These are phyloP conservation scores for Exsudoporus floridanus DNA, from an alignment of 1,284 basidiomycete species.

Conservation along the genomic window DNA sequence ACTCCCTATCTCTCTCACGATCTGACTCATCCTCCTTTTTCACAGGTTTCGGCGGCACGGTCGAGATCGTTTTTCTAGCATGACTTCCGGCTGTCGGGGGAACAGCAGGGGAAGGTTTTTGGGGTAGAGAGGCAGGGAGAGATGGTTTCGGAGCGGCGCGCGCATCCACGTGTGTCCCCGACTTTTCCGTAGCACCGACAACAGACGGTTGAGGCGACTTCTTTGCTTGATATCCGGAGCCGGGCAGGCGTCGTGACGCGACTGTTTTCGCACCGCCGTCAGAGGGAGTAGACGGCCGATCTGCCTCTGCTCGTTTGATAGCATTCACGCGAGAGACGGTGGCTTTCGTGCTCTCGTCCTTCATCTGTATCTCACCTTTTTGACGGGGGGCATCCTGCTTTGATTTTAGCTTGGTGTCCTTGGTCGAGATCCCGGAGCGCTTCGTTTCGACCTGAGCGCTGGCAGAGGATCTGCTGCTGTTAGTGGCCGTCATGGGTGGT, in stretches of 20 bases:
- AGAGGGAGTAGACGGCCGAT: slow-evolving; percentile 17
- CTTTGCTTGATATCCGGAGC: slow-evolving; percentile 46
- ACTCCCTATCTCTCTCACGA: slow-evolving; percentile 28
- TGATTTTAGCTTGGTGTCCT: slow-evolving; percentile 45
- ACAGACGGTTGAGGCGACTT: slow-evolving; percentile 26
- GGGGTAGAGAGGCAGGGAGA: slow-evolving; percentile 25
- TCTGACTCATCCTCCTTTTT: slow-evolving; percentile 30
- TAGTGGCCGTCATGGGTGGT: slow-evolving; percentile 17
- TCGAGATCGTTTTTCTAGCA: slow-evolving; percentile 26
- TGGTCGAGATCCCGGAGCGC: slow-evolving; percentile 41
- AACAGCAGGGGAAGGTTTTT: slow-evolving; percentile 30
- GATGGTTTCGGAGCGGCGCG: slow-evolving; percentile 19
- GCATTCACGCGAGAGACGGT: slow-evolving; percentile 18
- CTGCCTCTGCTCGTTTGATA: slow-evolving; percentile 35
- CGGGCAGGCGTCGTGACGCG: slow-evolving; percentile 42
- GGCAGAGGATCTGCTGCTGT: slow-evolving; percentile 22
- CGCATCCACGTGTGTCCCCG: slow-evolving; percentile 10
- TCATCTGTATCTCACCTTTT: slow-evolving; percentile 49
- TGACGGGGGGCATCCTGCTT: slow-evolving; percentile 41
- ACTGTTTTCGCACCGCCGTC: slow-evolving; percentile 14
- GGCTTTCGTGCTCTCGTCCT: slow-evolving; percentile 49
- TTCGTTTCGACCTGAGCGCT: slow-evolving; percentile 37
- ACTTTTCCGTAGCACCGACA: slow-evolving; percentile 11
- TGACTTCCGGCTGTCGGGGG: slow-evolving; percentile 27
- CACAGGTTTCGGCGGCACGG: slow-evolving; percentile 21